A percentile compares a stretch with the other conserved stretches of the same genome.
phyloP scores from a whole-genome alignment of 345 rosid species.

The Erodium maritimum region DNA sequence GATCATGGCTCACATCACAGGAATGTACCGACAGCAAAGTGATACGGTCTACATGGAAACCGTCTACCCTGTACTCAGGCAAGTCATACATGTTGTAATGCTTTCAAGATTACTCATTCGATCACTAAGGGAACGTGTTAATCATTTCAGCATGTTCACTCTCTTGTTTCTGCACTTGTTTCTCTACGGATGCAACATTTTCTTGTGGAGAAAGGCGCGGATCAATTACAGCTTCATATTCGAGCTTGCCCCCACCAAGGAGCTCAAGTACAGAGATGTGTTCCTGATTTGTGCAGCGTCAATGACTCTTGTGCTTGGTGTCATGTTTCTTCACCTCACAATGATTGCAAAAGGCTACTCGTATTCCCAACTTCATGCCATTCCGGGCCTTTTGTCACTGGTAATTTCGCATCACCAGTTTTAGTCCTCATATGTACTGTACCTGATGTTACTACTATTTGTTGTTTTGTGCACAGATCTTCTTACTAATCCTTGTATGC shows the following conservation, averaged over 20 bases:
- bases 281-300: conserved; percentile 74
- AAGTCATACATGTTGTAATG: conserved; percentile 17
- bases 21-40: conserved; percentile 57
- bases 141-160: conserved; percentile 79
- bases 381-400: conserved; percentile 70
- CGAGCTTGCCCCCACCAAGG: conserved; percentile 67
- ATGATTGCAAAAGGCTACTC: conserved; percentile 68
- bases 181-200: conserved; percentile 90
- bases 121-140: neutral
- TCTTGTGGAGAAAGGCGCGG: conserved; percentile 82
- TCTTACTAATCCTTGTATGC: conserved; percentile 48
- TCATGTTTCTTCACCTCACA: conserved; percentile 71
- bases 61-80: conserved; percentile 88
- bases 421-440: too few relatives aligned
- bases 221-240: conserved; percentile 90
- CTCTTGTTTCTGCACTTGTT: conserved; percentile 76
- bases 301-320: conserved; percentile 66
- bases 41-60: conserved; percentile 92
- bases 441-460: neutral
- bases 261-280: conserved; percentile 80
- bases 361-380: conserved; percentile 65
- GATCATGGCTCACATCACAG: conserved; percentile 75
- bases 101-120: neutral
- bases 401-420: conserved; percentile 26
- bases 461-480: conserved; percentile 29